A percentile compares a stretch with the other conserved stretches of the same genome.
Evolutionary conservation across 352 stramenopile genomes (phyloP).

Genomic region (Phytophthora capsici): DNA sequence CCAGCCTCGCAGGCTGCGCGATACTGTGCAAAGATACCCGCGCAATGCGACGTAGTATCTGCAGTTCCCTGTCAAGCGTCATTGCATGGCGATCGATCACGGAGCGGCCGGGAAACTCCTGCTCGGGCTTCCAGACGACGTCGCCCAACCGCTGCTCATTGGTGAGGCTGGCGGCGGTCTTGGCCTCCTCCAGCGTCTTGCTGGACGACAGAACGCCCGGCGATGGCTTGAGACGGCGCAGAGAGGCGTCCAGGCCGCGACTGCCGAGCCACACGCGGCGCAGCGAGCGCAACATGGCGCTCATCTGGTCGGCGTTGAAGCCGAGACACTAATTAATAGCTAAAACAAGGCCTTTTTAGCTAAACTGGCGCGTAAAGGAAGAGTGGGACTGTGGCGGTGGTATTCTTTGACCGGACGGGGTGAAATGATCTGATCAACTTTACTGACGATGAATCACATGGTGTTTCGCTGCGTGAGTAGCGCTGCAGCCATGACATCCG

Average conservation of each 20-base stretch:
- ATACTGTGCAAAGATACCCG: slow-evolving; percentile 49
- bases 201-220: background rate
- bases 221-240: slow-evolving; percentile 1
- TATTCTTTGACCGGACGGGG: background rate
- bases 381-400: background rate
- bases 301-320: slow-evolving; percentile 28
- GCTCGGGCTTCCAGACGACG: slow-evolving; percentile 61
- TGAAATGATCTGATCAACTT: background rate
- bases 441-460: background rate
- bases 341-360: slow-evolving; percentile 6
- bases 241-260: slow-evolving; percentile 3
- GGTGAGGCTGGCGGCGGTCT: slow-evolving; percentile 6
- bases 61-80: slow-evolving; percentile 43
- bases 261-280: slow-evolving; percentile 34
- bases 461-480: background rate
- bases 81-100: slow-evolving; percentile 47
- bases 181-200: slow-evolving; percentile 20
- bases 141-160: slow-evolving; percentile 53
- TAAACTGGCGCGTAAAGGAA: slow-evolving; percentile 10
- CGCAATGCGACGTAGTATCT: slow-evolving; percentile 58
- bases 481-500: background rate
- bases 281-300: slow-evolving; percentile 26
- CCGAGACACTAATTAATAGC: no score
- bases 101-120: slow-evolving; percentile 60
- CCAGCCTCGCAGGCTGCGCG: slow-evolving; percentile 53